Evolutionary conservation across 768 basidiomycete species (phyloP).

Genomic region (Mrakia blollopis): DNA sequence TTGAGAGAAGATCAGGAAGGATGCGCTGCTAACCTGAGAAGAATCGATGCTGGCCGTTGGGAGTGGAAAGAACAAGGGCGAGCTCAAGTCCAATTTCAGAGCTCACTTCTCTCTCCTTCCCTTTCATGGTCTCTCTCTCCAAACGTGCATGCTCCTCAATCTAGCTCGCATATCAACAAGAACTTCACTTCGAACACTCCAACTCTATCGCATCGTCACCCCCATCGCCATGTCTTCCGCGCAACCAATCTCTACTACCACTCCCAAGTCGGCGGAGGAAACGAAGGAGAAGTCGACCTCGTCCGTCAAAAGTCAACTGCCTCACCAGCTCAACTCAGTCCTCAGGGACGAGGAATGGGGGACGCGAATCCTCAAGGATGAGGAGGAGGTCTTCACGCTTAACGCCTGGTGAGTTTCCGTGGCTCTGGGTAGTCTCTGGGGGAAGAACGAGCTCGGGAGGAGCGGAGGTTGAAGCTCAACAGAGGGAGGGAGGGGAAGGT

Average conservation of each 20-base stretch:
- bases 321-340: background rate
- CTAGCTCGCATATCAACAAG: background rate
- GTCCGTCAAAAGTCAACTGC: slow-evolving; percentile 22
- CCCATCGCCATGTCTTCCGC: background rate
- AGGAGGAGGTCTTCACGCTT: slow-evolving; percentile 24
- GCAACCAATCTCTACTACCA: background rate
- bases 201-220: background rate
- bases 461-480: background rate
- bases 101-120: too few species aligned
- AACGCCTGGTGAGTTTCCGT: slow-evolving; percentile 22
- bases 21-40: too few species aligned
- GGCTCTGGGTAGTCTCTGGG: background rate
- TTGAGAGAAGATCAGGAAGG: too few species aligned
- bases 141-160: background rate
- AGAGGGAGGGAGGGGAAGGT: too few species aligned
- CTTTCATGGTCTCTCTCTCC: too few species aligned
- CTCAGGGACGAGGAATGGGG: slow-evolving; percentile 26
- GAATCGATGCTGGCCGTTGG: too few species aligned
- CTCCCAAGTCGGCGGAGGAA: background rate
- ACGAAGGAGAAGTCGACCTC: slow-evolving; percentile 5
- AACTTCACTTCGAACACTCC: background rate
- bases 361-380: slow-evolving; percentile 26
- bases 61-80: too few species aligned
- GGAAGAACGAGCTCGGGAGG: background rate
- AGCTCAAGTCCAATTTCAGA: too few species aligned